Base-by-base conservation (phyloP, 352 stramenopile species). In the Phytophthora ohioensis region DNA sequence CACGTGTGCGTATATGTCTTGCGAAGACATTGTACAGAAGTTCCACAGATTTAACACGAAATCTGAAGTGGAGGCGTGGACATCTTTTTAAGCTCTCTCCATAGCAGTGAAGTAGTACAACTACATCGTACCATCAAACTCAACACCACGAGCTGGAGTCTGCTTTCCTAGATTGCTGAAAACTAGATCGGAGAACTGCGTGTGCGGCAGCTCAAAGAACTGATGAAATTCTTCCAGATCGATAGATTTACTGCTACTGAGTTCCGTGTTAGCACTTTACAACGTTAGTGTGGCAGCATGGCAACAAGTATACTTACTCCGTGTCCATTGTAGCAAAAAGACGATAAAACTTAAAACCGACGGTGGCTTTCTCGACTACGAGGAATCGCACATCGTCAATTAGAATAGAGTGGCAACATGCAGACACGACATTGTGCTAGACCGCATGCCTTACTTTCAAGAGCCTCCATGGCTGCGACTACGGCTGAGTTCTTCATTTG, bases 31-130 rank as follows among this genome's bases (percentile, higher is more conserved):
- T 3, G 80, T 87, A 41, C 82, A 88, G 43, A 88, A 85, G 35
- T 84, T 90, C 82, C 82, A 90, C 2, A 85, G 69, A 52, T 88
- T 88, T 31, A 85, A 38, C 11, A 90, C 52, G 54, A 90, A 88
- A 69, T 87, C 80, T 84, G 46, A 3, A 38, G 11, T 12, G 48
- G 21, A 27, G 21, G 21, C 21, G 21, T 27, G 21, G 21, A 27
- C 21, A 27, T 27, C 1, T 27, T 27, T 21, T 27, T 27, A 27
- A 27, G 21, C 1, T 27, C 21, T 27, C 4, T 13, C 27, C 27
- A 30, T 27, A 15, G 41, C 41, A 15, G 6, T 49, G 43, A 32
- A 13, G 8, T 47, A 49, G 3, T 30, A 32, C 6, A 30, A 49
- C 15, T 31, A 7, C 17, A 11, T 34, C 51, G 34, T 53, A 64